Conservation (phyloP, 768 basidiomycete species). For the Suillus tomentosus region DNA sequence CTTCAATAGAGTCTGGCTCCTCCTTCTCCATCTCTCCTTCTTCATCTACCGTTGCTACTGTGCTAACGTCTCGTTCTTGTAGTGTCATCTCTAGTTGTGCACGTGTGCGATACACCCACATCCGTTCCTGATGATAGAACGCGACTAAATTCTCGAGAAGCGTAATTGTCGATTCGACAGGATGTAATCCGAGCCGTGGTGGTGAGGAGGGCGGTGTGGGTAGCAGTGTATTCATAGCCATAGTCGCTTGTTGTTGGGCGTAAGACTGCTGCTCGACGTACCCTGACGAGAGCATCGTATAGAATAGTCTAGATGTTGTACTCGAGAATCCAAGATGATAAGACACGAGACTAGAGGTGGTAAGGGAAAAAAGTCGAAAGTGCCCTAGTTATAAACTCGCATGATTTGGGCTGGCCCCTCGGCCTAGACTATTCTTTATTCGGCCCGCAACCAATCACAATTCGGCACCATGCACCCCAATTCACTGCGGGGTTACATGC, state of each 20-base stretch:
- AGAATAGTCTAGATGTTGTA: neutral
- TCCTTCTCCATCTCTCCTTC: conserved; percentile 7
- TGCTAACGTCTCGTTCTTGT: conserved; percentile 22
- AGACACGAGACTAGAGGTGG: neutral
- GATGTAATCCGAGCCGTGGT: conserved; percentile 31
- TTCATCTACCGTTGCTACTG: neutral
- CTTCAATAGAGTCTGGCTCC: conserved; percentile 13
- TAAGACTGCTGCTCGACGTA: conserved; percentile 28
- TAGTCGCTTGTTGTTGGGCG: conserved; percentile 27
- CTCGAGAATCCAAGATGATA: neutral
- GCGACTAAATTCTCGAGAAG: conserved; percentile 65
- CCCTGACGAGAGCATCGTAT: conserved; percentile 73
- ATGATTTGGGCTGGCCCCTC: neutral
- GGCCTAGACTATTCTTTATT: neutral
- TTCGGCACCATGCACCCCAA: neutral
- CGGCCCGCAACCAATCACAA: neutral
- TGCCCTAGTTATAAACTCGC: conserved; percentile 6
- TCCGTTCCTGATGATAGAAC: conserved; percentile 71
- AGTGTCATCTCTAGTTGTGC: conserved; percentile 56
- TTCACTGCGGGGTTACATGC: conserved; percentile 11
- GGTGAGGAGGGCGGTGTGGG: conserved; percentile 38
- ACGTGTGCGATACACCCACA: conserved; percentile 71
- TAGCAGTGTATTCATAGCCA: conserved; percentile 36
- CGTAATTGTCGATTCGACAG: conserved; percentile 50
- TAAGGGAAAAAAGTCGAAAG: neutral